Evolutionary conservation across 352 stramenopile species (phyloP).

Genomic region (Phytophthora idaei): DNA sequence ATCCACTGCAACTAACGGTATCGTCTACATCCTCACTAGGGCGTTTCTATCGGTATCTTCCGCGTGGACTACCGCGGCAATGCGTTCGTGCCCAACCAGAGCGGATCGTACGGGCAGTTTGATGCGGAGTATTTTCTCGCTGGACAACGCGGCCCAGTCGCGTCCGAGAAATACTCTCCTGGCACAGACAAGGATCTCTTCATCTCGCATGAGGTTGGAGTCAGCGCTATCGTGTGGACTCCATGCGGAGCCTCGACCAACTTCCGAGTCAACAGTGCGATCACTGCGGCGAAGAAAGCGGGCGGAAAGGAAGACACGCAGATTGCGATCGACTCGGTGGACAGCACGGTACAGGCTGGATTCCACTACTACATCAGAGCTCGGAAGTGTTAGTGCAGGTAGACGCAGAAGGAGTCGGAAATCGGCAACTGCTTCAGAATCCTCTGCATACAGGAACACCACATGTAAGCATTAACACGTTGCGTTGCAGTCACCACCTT

Average conservation of each 20-base stretch:
- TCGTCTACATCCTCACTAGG: constrained; percentile 12
- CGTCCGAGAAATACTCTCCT: constrained; percentile 36
- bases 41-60: constrained; percentile 46
- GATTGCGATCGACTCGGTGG: constrained; percentile 57
- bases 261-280: constrained; percentile 58
- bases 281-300: constrained; percentile 44
- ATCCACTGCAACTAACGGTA: constrained; percentile 11
- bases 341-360: constrained; percentile 50
- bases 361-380: constrained; percentile 60
- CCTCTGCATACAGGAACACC: too few species aligned
- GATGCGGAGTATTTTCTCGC: constrained; percentile 67
- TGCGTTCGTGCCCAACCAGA: constrained; percentile 41
- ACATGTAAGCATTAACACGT: too few species aligned
- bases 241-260: constrained; percentile 52
- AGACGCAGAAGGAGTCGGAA: background rate
- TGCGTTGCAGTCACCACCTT: too few species aligned
- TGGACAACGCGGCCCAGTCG: constrained; percentile 42
- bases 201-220: constrained; percentile 50
- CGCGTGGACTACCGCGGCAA: constrained; percentile 57
- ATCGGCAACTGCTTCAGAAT: too few species aligned
- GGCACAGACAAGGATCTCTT: constrained; percentile 50
- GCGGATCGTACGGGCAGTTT: constrained; percentile 47
- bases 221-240: constrained; percentile 57
- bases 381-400: constrained; percentile 24
- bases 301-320: constrained; percentile 43